Conservation (phyloP, 1,284 basidiomycete genomes). For the Malassezia slooffiae region DNA sequence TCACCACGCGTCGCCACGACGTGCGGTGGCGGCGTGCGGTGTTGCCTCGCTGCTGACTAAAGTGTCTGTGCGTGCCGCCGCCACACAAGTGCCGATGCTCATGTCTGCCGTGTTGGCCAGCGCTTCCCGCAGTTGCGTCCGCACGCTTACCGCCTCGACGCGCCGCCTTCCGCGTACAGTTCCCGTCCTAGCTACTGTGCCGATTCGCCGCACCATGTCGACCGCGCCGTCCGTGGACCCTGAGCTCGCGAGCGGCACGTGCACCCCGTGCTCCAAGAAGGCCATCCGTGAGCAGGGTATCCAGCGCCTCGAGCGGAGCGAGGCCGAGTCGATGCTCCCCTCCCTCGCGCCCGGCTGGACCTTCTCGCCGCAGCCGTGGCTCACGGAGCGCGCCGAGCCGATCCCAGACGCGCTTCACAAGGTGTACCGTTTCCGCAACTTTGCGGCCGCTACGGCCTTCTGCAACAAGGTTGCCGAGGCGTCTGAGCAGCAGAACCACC, state of each 20-base stretch:
- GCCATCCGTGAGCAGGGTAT: conserved; percentile 14
- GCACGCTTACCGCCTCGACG: too few species aligned
- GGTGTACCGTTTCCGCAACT: conserved; percentile 37
- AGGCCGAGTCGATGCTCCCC: conserved; percentile 16
- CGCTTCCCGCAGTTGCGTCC: too few species aligned
- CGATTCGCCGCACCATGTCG: too few species aligned
- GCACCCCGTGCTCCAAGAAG: conserved; percentile 13
- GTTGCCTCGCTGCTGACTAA: too few species aligned
- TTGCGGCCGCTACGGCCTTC: conserved; percentile 26
- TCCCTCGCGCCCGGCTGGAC: conserved; percentile 23
- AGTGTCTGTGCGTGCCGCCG: too few species aligned
- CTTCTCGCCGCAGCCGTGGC: conserved; percentile 23
- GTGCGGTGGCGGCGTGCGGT: too few species aligned
- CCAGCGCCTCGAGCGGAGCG: neutral
- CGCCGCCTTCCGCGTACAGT: too few species aligned
- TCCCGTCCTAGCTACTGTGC: too few species aligned
- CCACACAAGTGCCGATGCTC: too few species aligned
- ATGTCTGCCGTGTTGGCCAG: too few species aligned
- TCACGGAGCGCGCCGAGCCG: conserved; percentile 7
- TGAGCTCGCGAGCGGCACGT: neutral
- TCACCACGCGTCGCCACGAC: too few species aligned
- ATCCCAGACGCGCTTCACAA: conserved; percentile 25
- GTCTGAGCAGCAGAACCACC: conserved; percentile 36
- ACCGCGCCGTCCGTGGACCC: neutral
- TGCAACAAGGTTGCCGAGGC: conserved; percentile 21